Evolutionary conservation across 2,329 filamentous ascomycete species (phyloP).

Genomic region (Tolypocladium ophioglossoides): DNA sequence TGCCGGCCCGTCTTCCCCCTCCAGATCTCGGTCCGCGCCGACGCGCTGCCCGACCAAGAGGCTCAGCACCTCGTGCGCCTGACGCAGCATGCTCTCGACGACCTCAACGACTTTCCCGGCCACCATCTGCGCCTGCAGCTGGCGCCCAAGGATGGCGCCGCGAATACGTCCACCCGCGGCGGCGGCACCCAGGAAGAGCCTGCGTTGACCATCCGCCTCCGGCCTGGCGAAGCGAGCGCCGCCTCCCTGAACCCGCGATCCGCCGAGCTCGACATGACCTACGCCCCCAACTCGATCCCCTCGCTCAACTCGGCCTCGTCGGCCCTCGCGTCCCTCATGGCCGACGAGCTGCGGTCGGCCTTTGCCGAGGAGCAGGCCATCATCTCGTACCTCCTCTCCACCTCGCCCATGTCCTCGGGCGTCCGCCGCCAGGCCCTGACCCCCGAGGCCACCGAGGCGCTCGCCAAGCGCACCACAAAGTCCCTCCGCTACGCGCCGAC

Average conservation of each 20-base stretch:
- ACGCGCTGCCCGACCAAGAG: slow-evolving; percentile 53
- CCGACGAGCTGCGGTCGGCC: slow-evolving; percentile 62
- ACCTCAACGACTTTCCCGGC: slow-evolving; percentile 74
- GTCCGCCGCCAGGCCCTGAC: slow-evolving; percentile 33
- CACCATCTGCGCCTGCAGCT: slow-evolving; percentile 58
- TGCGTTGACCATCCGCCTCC: slow-evolving; percentile 61
- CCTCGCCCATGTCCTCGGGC: slow-evolving; percentile 41
- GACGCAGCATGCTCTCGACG: slow-evolving; percentile 81
- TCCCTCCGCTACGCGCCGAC: slow-evolving; percentile 87
- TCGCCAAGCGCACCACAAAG: slow-evolving; percentile 64
- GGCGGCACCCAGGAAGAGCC: slow-evolving; percentile 35
- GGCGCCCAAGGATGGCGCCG: slow-evolving; percentile 12
- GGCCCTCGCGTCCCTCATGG: slow-evolving; percentile 64
- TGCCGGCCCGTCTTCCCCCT: slow-evolving; percentile 85
- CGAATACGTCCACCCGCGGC: neutral
- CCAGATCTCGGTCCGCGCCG: slow-evolving; percentile 65
- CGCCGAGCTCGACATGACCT: slow-evolving; percentile 66
- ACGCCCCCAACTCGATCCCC: slow-evolving; percentile 58
- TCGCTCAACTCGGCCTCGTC: slow-evolving; percentile 60
- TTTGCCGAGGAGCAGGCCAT: slow-evolving; percentile 86
- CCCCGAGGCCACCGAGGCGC: slow-evolving; percentile 41
- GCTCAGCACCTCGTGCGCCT: slow-evolving; percentile 62
- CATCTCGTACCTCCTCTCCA: slow-evolving; percentile 63
- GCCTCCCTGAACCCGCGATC: slow-evolving; percentile 59
- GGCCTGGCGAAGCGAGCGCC: slow-evolving; percentile 49